A percentile compares a stretch with the other conserved stretches of the same genome.
phyloP scores from a whole-genome alignment of 352 stramenopile species.

The Pythium dissotocum region DNA sequence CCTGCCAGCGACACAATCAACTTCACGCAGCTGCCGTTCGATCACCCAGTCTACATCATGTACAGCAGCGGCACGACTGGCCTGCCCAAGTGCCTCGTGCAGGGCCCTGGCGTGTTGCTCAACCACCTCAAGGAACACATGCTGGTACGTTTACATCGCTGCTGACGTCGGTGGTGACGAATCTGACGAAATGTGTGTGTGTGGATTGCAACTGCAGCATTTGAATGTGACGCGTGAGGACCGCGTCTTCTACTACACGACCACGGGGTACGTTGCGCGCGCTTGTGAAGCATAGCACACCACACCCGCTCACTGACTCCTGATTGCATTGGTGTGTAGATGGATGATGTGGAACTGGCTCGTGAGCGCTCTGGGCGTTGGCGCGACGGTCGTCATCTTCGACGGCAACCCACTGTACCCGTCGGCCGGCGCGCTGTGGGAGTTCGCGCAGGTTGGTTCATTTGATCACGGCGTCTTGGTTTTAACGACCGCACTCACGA shows the following conservation, averaged over 20 bases:
- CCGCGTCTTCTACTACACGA: constrained; percentile 84
- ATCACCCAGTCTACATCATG: constrained; percentile 89
- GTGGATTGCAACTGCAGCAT: constrained; percentile 34
- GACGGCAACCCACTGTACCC: constrained; percentile 78
- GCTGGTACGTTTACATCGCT: constrained; percentile 42
- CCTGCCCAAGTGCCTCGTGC: constrained; percentile 86
- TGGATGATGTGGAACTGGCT: constrained; percentile 93
- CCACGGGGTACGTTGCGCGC: constrained; percentile 39
- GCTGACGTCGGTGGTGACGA: background rate
- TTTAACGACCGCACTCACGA: background rate
- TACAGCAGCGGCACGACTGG: constrained; percentile 87
- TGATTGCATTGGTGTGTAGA: constrained; percentile 9
- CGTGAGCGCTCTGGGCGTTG: constrained; percentile 64
- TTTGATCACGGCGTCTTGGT: background rate
- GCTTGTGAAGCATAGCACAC: background rate
- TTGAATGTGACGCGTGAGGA: constrained; percentile 63
- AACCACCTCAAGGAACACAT: constrained; percentile 85
- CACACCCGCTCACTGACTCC: background rate
- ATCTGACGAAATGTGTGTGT: background rate
- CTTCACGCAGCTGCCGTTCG: constrained; percentile 78
- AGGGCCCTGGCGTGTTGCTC: constrained; percentile 70
- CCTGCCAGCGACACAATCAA: constrained; percentile 38
- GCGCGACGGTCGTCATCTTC: constrained; percentile 76
- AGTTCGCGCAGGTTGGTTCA: constrained; percentile 47
- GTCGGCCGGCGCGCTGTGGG: constrained; percentile 50